phyloP scores from a whole-genome alignment of 495 filamentous ascomycete species.

The Neurospora africana region DNA sequence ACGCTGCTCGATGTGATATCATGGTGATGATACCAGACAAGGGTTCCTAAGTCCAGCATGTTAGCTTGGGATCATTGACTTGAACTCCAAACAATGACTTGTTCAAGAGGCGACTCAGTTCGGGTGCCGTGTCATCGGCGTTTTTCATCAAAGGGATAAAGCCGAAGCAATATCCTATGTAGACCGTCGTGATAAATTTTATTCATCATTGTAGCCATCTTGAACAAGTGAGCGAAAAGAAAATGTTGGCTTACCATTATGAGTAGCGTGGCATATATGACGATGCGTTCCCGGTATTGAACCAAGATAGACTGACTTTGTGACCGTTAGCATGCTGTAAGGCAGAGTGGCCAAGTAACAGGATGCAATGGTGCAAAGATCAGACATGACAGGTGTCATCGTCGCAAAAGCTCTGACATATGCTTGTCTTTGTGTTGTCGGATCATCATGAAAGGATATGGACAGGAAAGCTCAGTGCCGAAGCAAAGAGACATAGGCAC shows the following conservation, averaged over 20 bases:
- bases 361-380: constrained; percentile 23
- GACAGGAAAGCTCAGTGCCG: constrained; percentile 1
- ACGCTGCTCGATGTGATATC: background rate
- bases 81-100: background rate
- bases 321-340: constrained; percentile 11
- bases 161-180: constrained; percentile 59
- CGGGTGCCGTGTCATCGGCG: constrained; percentile 76
- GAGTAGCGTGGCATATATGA: background rate
- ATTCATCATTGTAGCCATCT: constrained; percentile 50
- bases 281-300: background rate
- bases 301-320: constrained; percentile 3
- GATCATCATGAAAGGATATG: constrained; percentile 49
- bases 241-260: constrained; percentile 7
- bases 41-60: background rate
- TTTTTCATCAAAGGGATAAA: constrained; percentile 63
- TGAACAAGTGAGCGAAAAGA: background rate
- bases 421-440: constrained; percentile 65
- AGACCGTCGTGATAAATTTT: constrained; percentile 87
- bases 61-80: constrained; percentile 7
- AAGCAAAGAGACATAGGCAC: constrained; percentile 1
- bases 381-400: constrained; percentile 47
- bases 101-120: constrained; percentile 38
- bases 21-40: background rate
- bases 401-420: constrained; percentile 68
- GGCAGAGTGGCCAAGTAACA: background rate